Evolutionary conservation across 306 rosid genomes (phyloP).

Genomic region (Ziziphus jujuba): DNA sequence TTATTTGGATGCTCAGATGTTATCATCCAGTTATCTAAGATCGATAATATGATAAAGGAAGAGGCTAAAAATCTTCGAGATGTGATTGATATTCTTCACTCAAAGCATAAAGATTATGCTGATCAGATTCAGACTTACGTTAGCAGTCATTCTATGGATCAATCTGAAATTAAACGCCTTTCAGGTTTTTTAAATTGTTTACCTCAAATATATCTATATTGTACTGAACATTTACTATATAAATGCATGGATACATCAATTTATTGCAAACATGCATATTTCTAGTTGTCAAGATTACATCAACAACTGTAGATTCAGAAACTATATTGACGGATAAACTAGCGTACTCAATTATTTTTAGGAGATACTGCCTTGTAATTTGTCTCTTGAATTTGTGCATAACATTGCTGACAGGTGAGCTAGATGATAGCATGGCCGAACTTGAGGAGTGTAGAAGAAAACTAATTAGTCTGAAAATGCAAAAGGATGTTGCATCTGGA

Average conservation of each 20-base stretch:
- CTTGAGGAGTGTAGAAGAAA: slow-evolving; percentile 92
- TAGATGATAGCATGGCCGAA: slow-evolving; percentile 79
- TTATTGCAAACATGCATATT: neutral
- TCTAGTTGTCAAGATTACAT: neutral
- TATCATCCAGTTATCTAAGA: slow-evolving; percentile 58
- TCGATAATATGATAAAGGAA: slow-evolving; percentile 76
- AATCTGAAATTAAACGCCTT: slow-evolving; percentile 60
- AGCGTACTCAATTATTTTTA: slow-evolving; percentile 6
- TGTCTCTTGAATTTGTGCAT: slow-evolving; percentile 26
- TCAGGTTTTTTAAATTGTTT: slow-evolving; percentile 49
- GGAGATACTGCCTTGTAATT: slow-evolving; percentile 20
- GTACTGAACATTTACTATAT: neutral
- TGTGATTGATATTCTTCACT: slow-evolving; percentile 59
- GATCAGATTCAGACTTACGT: slow-evolving; percentile 44
- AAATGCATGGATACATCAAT: neutral
- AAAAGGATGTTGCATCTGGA: slow-evolving; percentile 65
- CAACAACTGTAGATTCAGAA: neutral
- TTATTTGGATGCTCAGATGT: slow-evolving; percentile 60
- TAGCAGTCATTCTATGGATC: slow-evolving; percentile 46
- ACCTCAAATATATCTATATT: slow-evolving; percentile 7
- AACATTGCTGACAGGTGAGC: slow-evolving; percentile 61
- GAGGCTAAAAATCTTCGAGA: slow-evolving; percentile 59
- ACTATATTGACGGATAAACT: slow-evolving; percentile 7
- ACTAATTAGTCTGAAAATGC: slow-evolving; percentile 83
- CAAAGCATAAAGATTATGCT: slow-evolving; percentile 65